Conservation (phyloP, 169 alveolate genomes). For the Cyclospora cayetanensis region DNA sequence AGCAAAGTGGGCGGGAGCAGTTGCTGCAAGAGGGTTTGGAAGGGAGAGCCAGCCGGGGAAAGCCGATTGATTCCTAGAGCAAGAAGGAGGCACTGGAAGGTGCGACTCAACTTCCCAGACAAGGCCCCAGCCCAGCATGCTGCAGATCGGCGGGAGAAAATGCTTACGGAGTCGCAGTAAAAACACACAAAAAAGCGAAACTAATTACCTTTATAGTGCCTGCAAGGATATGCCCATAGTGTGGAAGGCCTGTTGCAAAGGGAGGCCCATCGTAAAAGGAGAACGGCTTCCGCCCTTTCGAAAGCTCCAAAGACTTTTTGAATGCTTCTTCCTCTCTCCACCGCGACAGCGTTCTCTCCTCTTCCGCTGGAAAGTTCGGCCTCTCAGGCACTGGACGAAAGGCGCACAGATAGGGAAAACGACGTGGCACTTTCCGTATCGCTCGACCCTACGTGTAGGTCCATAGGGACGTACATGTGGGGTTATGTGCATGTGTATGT, state of each 20-base stretch:
- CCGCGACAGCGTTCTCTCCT: not conserved
- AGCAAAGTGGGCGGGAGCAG: too few relatives aligned
- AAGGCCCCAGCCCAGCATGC: too few relatives aligned
- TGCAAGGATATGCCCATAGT: slow-evolving; percentile 99
- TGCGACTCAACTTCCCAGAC: too few relatives aligned
- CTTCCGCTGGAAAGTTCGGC: slow-evolving; percentile 53
- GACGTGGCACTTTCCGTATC: not conserved
- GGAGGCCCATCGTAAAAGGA: slow-evolving; percentile 99
- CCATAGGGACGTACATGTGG: not conserved
- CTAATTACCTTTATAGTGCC: slow-evolving; percentile 95
- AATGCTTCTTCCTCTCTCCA: slow-evolving; percentile 50
- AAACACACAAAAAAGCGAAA: not conserved
- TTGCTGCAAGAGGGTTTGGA: too few relatives aligned
- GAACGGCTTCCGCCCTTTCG: slow-evolving; percentile 87
- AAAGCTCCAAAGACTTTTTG: not conserved
- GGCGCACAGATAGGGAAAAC: not conserved
- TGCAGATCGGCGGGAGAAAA: too few relatives aligned
- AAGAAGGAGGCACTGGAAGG: too few relatives aligned
- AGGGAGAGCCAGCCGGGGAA: too few relatives aligned
- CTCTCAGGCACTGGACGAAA: slow-evolving; percentile 61
- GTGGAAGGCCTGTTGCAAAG: slow-evolving; percentile 99
- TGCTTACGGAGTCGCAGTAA: not conserved
- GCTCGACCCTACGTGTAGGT: not conserved
- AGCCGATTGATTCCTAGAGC: too few relatives aligned
- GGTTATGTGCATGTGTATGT: not conserved